These are phyloP conservation scores for Wickerhamiella kurtzmanii DNA, from an alignment of 805 yeast species.

Conservation along the genomic window DNA sequence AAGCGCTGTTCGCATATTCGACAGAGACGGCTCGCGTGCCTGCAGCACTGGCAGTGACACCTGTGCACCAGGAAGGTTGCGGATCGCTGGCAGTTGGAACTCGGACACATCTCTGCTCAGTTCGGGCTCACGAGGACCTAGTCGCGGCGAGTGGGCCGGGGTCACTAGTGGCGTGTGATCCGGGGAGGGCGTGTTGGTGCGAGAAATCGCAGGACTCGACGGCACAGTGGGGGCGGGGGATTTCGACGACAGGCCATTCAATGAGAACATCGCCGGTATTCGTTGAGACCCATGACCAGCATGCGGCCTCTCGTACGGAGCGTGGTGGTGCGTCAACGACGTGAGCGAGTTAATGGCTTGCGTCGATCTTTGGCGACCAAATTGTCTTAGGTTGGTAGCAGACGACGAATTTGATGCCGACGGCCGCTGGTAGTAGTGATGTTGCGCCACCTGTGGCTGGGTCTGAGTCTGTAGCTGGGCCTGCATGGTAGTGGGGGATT, in stretches of 20 bases:
- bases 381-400: conserved; percentile 1
- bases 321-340: conserved; percentile 15
- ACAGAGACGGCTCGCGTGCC: conserved; percentile 4
- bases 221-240: conserved; percentile 32
- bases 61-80: conserved; percentile 23
- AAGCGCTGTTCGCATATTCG: conserved; percentile 8
- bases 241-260: conserved; percentile 8
- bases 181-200: conserved; percentile 25
- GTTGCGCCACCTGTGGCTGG: conserved; percentile 6
- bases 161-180: conserved; percentile 33
- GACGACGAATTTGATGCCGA: conserved; percentile 2
- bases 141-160: conserved; percentile 34
- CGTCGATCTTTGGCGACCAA: conserved; percentile 17
- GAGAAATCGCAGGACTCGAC: conserved; percentile 28
- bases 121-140: conserved; percentile 25
- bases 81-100: conserved; percentile 28
- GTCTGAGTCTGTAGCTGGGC: conserved; percentile 7
- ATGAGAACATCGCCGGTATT: conserved; percentile 22
- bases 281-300: conserved; percentile 7
- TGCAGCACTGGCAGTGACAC: not conserved
- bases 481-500: not conserved
- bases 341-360: conserved; percentile 17
- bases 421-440: conserved; percentile 10
- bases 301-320: conserved; percentile 21
- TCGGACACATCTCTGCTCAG: conserved; percentile 14